phyloP scores from a whole-genome alignment of 2,329 filamentous ascomycete genomes.

The Beauveria rudraprayagi region DNA sequence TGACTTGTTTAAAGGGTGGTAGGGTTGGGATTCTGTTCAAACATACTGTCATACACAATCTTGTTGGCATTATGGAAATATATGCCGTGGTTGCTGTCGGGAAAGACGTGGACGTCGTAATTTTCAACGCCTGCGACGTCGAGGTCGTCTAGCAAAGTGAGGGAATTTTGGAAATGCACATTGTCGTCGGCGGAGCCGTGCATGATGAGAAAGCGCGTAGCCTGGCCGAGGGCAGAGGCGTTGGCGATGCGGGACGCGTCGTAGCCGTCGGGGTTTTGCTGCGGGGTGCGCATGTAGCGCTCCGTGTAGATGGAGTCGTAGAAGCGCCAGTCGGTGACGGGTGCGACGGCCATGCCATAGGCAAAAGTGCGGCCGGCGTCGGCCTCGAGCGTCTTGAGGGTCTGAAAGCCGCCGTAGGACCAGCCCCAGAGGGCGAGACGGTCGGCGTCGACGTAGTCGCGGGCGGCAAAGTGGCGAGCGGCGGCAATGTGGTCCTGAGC shows the following conservation, averaged over 20 bases:
- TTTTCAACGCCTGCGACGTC: constrained; percentile 78
- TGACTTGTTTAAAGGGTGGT: no score
- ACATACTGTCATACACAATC: constrained; percentile 89
- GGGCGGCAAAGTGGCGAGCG: constrained; percentile 73
- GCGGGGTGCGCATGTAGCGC: constrained; percentile 92
- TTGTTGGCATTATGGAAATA: constrained; percentile 87
- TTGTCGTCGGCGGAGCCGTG: constrained; percentile 97
- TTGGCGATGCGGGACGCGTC: constrained; percentile 66
- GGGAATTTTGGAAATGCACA: constrained; percentile 91
- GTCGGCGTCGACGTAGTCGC: constrained; percentile 72
- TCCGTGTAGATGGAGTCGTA: constrained; percentile 95
- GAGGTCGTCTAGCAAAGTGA: constrained; percentile 78
- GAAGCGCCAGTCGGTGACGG: constrained; percentile 96
- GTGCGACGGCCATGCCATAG: constrained; percentile 96
- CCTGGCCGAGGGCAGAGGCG: constrained; percentile 61
- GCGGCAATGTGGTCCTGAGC: constrained; percentile 85
- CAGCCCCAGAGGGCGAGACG: constrained; percentile 95
- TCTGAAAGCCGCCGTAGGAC: constrained; percentile 94
- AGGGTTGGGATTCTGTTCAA: constrained; percentile 17
- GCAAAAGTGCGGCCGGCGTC: constrained; percentile 86
- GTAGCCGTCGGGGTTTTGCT: constrained; percentile 74
- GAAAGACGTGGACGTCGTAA: constrained; percentile 94
- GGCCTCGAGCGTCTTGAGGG: constrained; percentile 86
- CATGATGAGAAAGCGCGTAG: constrained; percentile 87
- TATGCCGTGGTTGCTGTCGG: constrained; percentile 91